These are phyloP conservation scores for Globisporangium irregulare DNA, from an alignment of 352 stramenopile genomes.

Conservation along the genomic window DNA sequence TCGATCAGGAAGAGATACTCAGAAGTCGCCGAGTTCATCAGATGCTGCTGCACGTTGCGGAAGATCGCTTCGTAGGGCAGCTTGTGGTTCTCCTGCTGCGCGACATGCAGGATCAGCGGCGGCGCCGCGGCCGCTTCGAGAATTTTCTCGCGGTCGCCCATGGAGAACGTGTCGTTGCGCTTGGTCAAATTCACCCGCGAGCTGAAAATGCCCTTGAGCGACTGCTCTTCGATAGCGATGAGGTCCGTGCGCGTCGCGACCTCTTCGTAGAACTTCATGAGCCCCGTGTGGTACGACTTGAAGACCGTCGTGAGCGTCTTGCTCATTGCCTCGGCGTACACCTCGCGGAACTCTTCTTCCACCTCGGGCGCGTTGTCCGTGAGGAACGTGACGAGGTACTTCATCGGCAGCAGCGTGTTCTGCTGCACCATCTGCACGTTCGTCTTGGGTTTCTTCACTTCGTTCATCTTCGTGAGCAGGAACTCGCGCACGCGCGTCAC, in stretches of 20 bases:
- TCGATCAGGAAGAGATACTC: conserved; percentile 97
- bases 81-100: conserved; percentile 87
- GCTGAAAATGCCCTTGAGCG: conserved; percentile 85
- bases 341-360: conserved; percentile 92
- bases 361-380: conserved; percentile 89
- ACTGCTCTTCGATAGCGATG: conserved; percentile 94
- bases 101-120: conserved; percentile 95
- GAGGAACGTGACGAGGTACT: conserved; percentile 95
- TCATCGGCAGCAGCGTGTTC: conserved; percentile 95
- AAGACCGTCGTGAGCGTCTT: conserved; percentile 95
- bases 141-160: conserved; percentile 90
- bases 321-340: conserved; percentile 97
- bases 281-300: conserved; percentile 94
- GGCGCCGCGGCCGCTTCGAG: conserved; percentile 74
- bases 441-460: conserved; percentile 96
- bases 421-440: conserved; percentile 99
- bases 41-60: conserved; percentile 94
- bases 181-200: conserved; percentile 94
- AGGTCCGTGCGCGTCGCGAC: conserved; percentile 91
- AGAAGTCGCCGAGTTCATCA: conserved; percentile 97
- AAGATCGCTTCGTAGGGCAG: conserved; percentile 97
- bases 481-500: conserved; percentile 88
- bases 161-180: conserved; percentile 92
- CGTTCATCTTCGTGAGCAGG: conserved; percentile 91
- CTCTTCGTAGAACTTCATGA: conserved; percentile 94